Evolutionary conservation across 768 basidiomycete genomes (phyloP).

Genomic region (Hericium coralloides): DNA sequence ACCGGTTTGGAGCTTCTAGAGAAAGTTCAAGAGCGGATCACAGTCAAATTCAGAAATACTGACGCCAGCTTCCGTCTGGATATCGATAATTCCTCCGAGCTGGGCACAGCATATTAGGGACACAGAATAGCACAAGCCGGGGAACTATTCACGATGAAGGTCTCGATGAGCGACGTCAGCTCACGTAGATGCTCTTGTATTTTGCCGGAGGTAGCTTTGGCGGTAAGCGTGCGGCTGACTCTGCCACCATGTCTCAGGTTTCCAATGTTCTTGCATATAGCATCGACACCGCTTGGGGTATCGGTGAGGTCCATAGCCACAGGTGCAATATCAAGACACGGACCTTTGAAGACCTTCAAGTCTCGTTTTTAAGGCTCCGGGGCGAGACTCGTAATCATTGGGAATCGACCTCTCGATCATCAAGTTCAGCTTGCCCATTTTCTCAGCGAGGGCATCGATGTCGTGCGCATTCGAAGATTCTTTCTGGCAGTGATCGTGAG

Average conservation of each 20-base stretch:
- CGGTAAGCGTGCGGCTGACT: not conserved
- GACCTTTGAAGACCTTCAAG: too few species aligned
- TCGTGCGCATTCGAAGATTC: not conserved
- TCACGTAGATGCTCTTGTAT: not conserved
- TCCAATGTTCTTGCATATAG: not conserved
- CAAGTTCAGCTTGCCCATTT: not conserved
- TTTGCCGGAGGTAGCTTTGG: not conserved
- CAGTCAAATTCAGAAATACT: not conserved
- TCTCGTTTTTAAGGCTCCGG: too few species aligned
- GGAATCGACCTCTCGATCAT: not conserved
- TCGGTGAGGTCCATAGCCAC: not conserved
- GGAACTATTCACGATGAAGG: not conserved
- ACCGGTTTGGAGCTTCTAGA: not conserved
- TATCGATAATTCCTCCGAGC: not conserved
- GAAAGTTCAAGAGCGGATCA: not conserved
- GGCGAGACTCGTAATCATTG: too few species aligned
- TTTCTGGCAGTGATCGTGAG: not conserved
- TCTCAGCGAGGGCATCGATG: not conserved
- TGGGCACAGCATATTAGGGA: not conserved
- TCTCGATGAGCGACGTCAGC: not conserved
- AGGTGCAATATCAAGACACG: not conserved
- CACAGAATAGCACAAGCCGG: not conserved
- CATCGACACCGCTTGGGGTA: not conserved
- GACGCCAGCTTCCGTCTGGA: not conserved
- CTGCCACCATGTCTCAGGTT: not conserved